Evolutionary conservation across 306 rosid species (phyloP).

Genomic region (Boehmeria nivea): DNA sequence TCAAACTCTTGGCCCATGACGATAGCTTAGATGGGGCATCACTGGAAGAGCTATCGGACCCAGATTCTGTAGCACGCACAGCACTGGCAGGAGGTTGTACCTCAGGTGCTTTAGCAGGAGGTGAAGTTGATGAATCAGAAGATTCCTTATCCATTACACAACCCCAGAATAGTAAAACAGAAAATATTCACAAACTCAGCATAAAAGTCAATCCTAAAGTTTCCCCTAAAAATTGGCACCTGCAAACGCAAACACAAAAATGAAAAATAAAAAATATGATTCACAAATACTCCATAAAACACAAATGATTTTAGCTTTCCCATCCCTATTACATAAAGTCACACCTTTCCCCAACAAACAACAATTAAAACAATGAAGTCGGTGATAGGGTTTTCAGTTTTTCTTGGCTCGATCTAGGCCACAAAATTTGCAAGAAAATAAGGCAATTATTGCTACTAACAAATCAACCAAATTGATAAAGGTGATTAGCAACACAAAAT

Average conservation of each 20-base stretch:
- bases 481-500: too few relatives aligned
- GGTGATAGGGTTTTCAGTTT: neutral
- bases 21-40: conserved; percentile 55
- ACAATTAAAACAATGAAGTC: too few relatives aligned
- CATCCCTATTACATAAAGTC: neutral
- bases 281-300: too few relatives aligned
- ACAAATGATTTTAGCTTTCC: too few relatives aligned
- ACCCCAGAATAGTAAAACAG: conserved; percentile 18
- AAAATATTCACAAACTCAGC: conserved; percentile 22
- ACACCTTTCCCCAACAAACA: neutral
- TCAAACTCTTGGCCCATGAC: conserved; percentile 87
- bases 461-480: too few relatives aligned
- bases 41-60: conserved; percentile 35
- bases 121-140: conserved; percentile 35
- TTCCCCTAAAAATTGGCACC: too few relatives aligned
- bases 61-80: conserved; percentile 27
- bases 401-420: neutral
- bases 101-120: conserved; percentile 38
- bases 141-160: conserved; percentile 64
- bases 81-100: conserved; percentile 22
- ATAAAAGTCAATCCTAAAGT: conserved; percentile 11
- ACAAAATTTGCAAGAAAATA: too few relatives aligned
- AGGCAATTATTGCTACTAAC: neutral
- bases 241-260: neutral
- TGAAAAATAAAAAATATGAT: neutral